Conservation (phyloP, 768 basidiomycete genomes). For the Lactarius pseudohatsudake region DNA sequence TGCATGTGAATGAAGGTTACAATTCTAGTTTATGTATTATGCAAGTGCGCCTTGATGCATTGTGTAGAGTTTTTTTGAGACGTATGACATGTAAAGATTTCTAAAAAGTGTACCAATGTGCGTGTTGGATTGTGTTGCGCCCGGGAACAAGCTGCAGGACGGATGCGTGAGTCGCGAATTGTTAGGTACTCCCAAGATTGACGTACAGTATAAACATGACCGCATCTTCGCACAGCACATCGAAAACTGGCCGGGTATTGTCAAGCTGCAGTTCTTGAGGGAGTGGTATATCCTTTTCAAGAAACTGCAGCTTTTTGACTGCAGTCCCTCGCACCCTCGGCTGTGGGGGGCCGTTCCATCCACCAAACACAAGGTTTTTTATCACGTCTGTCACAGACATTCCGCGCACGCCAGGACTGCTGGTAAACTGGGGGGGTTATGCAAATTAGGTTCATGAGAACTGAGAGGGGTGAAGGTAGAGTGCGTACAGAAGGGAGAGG, state of each 20-base stretch:
- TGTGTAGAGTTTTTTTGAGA: background rate
- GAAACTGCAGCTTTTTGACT: slow-evolving; percentile 3
- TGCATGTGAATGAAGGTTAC: background rate
- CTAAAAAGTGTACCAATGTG: slow-evolving; percentile 22
- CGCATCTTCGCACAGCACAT: slow-evolving; percentile 16
- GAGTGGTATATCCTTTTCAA: slow-evolving; percentile 9
- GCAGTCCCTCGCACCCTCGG: background rate
- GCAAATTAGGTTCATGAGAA: background rate
- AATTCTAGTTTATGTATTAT: slow-evolving; percentile 5
- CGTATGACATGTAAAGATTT: background rate
- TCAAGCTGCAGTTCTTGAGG: background rate
- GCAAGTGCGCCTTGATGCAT: background rate
- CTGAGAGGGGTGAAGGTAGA: background rate
- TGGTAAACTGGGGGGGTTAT: background rate
- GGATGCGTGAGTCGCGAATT: background rate
- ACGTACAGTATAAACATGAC: slow-evolving; percentile 17
- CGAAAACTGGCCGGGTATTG: background rate
- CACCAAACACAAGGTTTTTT: background rate
- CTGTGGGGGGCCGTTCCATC: background rate
- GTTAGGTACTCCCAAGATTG: too few species aligned
- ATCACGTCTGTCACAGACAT: slow-evolving; percentile 5
- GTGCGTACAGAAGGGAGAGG: slow-evolving; percentile 7
- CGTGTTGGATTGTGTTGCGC: slow-evolving; percentile 5
- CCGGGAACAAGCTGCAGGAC: slow-evolving; percentile 7
- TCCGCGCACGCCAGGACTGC: background rate